These are phyloP conservation scores for Gamarada debralockiae DNA, from an alignment of 495 filamentous ascomycete species.

Conservation along the genomic window DNA sequence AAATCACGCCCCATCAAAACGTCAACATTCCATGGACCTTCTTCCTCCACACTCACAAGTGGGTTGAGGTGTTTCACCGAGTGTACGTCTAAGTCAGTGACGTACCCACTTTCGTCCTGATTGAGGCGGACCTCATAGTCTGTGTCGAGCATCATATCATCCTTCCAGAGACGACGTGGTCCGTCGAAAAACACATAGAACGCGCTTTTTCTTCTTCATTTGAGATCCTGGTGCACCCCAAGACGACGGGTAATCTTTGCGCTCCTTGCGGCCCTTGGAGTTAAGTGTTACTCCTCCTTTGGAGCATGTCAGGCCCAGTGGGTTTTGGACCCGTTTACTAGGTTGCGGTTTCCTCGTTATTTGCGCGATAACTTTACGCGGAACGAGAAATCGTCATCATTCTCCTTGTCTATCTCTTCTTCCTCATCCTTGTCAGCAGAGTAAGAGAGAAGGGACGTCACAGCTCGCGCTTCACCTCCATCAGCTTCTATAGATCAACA, in stretches of 20 bases:
- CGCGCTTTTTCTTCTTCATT: slow-evolving; percentile 97
- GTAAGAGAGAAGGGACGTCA: slow-evolving; percentile 1
- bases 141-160: slow-evolving; percentile 98
- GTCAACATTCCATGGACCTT: slow-evolving; percentile 61
- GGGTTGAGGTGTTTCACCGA: slow-evolving; percentile 75
- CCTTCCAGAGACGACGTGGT: slow-evolving; percentile 82
- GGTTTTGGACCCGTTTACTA: slow-evolving; percentile 45
- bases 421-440: too few relatives aligned
- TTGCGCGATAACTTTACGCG: slow-evolving; percentile 32
- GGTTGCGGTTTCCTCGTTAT: slow-evolving; percentile 31
- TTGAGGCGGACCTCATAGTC: slow-evolving; percentile 90
- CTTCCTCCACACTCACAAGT: slow-evolving; percentile 78
- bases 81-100: slow-evolving; percentile 92
- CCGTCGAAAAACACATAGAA: slow-evolving; percentile 95
- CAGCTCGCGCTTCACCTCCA: slow-evolving; percentile 25
- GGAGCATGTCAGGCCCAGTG: slow-evolving; percentile 54
- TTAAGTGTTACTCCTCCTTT: slow-evolving; percentile 56
- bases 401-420: slow-evolving; percentile 52
- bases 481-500: slow-evolving; percentile 26
- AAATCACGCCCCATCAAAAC: slow-evolving; percentile 22
- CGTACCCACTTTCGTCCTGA: slow-evolving; percentile 65
- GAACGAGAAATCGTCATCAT: slow-evolving; percentile 56
- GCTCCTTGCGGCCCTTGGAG: slow-evolving; percentile 72
- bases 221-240: slow-evolving; percentile 89
- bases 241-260: slow-evolving; percentile 84